Percentiles rank a stretch among this genome's conserved stretches.
Evolutionary conservation across 306 rosid species (phyloP).

Genomic region (Vachellia pachyceras): DNA sequence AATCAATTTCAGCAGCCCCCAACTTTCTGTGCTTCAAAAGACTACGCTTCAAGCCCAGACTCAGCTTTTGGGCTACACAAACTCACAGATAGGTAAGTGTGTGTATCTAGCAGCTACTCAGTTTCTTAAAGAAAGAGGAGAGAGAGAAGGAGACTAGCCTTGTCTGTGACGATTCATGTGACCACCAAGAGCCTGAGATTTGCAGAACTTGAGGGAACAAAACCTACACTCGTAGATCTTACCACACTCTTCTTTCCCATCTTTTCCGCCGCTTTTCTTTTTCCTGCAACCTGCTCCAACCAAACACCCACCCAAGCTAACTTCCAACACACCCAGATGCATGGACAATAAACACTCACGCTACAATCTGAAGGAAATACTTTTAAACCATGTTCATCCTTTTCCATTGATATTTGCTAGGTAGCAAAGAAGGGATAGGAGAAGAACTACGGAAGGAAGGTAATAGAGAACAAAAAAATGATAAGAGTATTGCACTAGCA

Average conservation of each 20-base stretch:
- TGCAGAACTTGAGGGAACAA: constrained; percentile 99
- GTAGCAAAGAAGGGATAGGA: background rate
- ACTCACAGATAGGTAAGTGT: background rate
- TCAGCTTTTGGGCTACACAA: background rate
- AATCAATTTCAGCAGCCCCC: constrained; percentile 14
- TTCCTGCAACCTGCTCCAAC: constrained; percentile 70
- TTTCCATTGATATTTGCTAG: background rate
- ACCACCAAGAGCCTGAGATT: constrained; percentile 99
- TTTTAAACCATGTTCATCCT: no score
- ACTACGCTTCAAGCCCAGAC: constrained; percentile 35
- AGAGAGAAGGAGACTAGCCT: constrained; percentile 56
- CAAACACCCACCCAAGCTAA: constrained; percentile 28
- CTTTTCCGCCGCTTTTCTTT: constrained; percentile 89
- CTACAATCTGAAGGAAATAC: background rate
- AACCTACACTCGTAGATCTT: constrained; percentile 89
- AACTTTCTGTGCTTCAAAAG: constrained; percentile 51
- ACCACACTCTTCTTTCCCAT: constrained; percentile 62
- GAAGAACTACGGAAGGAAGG: background rate
- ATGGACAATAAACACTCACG: background rate
- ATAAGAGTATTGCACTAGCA: background rate
- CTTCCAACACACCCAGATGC: background rate
- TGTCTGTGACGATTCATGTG: constrained; percentile 99
- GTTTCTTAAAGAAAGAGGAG: background rate
- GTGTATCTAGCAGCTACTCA: background rate
- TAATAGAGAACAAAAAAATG: background rate